phyloP scores from a whole-genome alignment of 2,329 filamentous ascomycete species.

The Colletotrichum sp. region DNA sequence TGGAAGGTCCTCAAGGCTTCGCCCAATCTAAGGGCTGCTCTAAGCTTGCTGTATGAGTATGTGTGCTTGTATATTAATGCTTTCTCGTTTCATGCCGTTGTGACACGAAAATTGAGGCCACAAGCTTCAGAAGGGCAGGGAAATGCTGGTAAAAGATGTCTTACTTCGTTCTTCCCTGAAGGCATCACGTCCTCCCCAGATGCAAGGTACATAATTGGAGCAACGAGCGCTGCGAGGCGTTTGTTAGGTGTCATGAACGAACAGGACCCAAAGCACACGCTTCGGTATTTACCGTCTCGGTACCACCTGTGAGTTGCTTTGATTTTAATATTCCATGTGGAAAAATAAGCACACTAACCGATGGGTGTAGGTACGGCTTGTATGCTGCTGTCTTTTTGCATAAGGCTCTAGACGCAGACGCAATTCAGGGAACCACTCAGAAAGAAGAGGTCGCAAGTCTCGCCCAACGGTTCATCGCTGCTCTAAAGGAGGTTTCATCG shows the following conservation, averaged over 20 bases:
- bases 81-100: background rate
- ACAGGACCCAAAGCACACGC: background rate
- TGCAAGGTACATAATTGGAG: background rate
- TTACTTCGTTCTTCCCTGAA: background rate
- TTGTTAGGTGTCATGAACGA: background rate
- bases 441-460: background rate
- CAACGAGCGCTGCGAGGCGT: background rate
- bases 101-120: background rate
- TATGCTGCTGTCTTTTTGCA: background rate
- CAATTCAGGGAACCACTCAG: background rate
- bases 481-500: background rate
- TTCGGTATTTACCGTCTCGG: background rate
- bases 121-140: background rate
- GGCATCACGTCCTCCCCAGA: background rate
- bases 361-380: accelerated
- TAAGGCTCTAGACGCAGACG: background rate
- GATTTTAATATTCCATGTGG: too few species aligned
- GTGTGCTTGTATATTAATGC: background rate
- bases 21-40: background rate
- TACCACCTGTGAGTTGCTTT: background rate
- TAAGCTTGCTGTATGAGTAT: background rate
- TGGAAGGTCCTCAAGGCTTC: background rate
- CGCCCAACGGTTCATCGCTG: background rate
- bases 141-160: accelerated
- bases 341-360: background rate